A percentile compares a stretch with the other conserved stretches of the same genome.
These are phyloP conservation scores for Candida tropicalis DNA, from an alignment of 1,139 yeast genomes.

Conservation along the genomic window DNA sequence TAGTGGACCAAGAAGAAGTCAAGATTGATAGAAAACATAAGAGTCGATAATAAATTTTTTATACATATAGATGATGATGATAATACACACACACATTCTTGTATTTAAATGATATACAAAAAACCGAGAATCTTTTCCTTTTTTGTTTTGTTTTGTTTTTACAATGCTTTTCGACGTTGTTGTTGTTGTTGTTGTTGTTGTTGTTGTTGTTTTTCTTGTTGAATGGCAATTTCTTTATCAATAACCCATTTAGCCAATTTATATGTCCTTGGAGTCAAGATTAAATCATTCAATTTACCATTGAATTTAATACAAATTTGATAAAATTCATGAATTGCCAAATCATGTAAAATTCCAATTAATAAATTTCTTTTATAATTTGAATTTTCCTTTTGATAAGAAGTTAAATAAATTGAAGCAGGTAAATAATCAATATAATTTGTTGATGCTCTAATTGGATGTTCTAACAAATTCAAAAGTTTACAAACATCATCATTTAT, in stretches of 20 bases:
- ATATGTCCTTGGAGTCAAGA: constrained; percentile 61
- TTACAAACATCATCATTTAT: constrained; percentile 58
- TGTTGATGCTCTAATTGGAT: constrained; percentile 50
- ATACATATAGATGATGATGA: constrained; percentile 4
- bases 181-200: background rate
- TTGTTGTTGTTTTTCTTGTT: constrained; percentile 23
- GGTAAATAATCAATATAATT: constrained; percentile 43
- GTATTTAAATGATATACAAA: background rate
- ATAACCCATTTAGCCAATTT: constrained; percentile 73
- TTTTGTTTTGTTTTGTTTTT: no score
- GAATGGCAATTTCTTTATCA: constrained; percentile 63
- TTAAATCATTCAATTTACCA: constrained; percentile 61
- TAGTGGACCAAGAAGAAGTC: constrained; percentile 13
- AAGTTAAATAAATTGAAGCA: constrained; percentile 49
- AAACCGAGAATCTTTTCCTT: no score
- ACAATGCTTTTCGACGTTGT: background rate
- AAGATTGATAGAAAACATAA: constrained; percentile 6
- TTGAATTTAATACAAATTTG: constrained; percentile 66
- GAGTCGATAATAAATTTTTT: no score
- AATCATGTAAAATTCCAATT: constrained; percentile 59
- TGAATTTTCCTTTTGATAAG: constrained; percentile 22
- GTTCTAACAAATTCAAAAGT: constrained; percentile 58
- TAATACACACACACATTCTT: background rate
- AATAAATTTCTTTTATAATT: constrained; percentile 35
- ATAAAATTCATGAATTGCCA: constrained; percentile 63